These are phyloP conservation scores for Globisporangium mamillatum DNA, from an alignment of 352 stramenopile species.

Conservation along the genomic window DNA sequence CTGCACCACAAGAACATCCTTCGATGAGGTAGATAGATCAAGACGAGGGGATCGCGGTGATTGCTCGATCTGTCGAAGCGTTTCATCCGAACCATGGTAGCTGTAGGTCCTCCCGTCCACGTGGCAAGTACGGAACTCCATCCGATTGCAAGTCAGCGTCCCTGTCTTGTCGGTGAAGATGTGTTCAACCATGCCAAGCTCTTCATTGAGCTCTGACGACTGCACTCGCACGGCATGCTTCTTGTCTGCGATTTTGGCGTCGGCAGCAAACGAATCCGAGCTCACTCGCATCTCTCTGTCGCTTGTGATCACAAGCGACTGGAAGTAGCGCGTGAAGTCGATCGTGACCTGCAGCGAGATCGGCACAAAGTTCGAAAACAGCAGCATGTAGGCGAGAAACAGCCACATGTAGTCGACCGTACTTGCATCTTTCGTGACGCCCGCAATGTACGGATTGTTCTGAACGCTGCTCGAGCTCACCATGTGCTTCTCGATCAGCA, in stretches of 20 bases:
- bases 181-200: constrained; percentile 94
- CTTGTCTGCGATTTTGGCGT: constrained; percentile 21
- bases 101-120: constrained; percentile 75
- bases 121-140: constrained; percentile 92
- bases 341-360: constrained; percentile 91
- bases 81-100: constrained; percentile 29
- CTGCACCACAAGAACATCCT: constrained; percentile 3
- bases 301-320: constrained; percentile 64
- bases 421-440: constrained; percentile 31
- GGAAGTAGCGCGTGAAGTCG: constrained; percentile 81
- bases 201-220: constrained; percentile 87
- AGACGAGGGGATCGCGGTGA: background rate
- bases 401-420: constrained; percentile 46
- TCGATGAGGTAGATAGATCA: background rate
- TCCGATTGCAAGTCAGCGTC: constrained; percentile 91
- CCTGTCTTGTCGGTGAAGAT: constrained; percentile 96
- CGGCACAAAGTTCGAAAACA: constrained; percentile 91
- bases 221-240: constrained; percentile 63
- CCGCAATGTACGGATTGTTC: constrained; percentile 42
- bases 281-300: constrained; percentile 71
- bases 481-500: constrained; percentile 42
- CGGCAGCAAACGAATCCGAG: background rate
- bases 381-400: constrained; percentile 86
- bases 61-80: constrained; percentile 26
- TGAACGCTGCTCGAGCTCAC: constrained; percentile 27